phyloP scores from a whole-genome alignment of 495 filamentous ascomycete genomes.

The Podospora tetraspora region DNA sequence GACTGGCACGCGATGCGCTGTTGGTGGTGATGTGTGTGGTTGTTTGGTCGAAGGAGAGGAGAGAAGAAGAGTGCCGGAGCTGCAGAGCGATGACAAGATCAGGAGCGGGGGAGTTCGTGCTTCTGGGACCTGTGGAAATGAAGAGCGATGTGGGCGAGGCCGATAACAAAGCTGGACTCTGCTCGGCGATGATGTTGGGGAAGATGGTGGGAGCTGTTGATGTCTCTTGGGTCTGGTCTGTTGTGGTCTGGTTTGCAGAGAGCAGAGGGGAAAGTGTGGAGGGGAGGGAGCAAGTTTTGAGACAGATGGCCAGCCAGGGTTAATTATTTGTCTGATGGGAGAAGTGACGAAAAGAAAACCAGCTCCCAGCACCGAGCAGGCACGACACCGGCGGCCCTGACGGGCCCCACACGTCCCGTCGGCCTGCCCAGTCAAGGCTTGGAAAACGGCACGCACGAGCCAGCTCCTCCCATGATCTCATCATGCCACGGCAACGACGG shows the following conservation, averaged over 20 bases:
- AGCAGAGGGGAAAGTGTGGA: constrained; percentile 1
- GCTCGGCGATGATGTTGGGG: constrained; percentile 3
- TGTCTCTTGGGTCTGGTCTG: neutral
- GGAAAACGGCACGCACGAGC: constrained; percentile 15
- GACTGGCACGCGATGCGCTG: constrained; percentile 13
- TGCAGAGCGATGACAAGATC: constrained; percentile 11
- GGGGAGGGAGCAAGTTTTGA: constrained; percentile 18
- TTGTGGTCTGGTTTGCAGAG: neutral
- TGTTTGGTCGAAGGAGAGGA: constrained; percentile 4
- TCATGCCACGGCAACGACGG: constrained; percentile 27
- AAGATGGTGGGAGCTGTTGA: neutral
- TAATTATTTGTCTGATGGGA: constrained; percentile 7
- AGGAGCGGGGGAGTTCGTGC: constrained; percentile 1
- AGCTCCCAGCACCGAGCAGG: constrained; percentile 7
- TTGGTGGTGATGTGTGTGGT: neutral
- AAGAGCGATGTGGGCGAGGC: neutral
- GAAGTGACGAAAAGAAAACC: constrained; percentile 16
- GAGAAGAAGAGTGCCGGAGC: neutral
- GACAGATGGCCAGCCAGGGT: constrained; percentile 11
- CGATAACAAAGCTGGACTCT: constrained; percentile 12
- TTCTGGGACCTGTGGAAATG: neutral
- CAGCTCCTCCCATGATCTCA: constrained; percentile 29
- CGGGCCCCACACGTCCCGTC: neutral
- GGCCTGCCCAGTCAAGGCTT: constrained; percentile 7
- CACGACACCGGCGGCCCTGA: constrained; percentile 5